These are phyloP conservation scores for Actinomucor elegans DNA, from an alignment of 371 early-diverging fungal genomes.

Conservation along the genomic window DNA sequence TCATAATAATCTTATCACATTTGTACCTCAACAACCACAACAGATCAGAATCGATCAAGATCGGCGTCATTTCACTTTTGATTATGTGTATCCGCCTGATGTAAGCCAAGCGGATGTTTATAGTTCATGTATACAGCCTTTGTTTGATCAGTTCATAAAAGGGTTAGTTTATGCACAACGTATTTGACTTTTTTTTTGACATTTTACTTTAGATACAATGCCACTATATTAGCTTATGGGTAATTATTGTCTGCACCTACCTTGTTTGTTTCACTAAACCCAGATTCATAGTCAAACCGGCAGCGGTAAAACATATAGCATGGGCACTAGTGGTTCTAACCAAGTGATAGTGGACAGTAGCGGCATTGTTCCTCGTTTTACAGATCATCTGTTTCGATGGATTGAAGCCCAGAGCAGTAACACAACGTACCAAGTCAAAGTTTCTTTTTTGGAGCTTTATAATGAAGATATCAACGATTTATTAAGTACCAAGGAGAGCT, in stretches of 20 bases:
- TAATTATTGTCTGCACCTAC: too few species aligned
- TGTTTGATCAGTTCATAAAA: constrained; percentile 82
- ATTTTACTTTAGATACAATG: constrained; percentile 20
- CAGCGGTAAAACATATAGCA: constrained; percentile 58
- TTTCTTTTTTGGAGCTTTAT: constrained; percentile 91
- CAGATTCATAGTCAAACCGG: constrained; percentile 56
- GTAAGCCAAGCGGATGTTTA: constrained; percentile 72
- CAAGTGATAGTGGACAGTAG: constrained; percentile 4
- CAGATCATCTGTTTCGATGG: constrained; percentile 60
- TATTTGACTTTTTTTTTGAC: not conserved
- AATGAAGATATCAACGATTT: constrained; percentile 92
- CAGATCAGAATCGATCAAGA: constrained; percentile 54
- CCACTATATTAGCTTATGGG: constrained; percentile 28
- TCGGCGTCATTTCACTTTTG: constrained; percentile 77
- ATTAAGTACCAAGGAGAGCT: constrained; percentile 30
- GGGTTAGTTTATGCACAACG: constrained; percentile 55
- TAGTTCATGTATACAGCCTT: constrained; percentile 64
- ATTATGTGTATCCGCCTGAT: constrained; percentile 80
- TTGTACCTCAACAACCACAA: constrained; percentile 28
- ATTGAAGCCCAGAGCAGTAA: constrained; percentile 21
- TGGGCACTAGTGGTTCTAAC: constrained; percentile 44
- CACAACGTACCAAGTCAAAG: constrained; percentile 50
- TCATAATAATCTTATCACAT: constrained; percentile 31
- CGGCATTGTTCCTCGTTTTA: constrained; percentile 90
- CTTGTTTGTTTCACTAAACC: too few species aligned